Percentiles rank a stretch among this genome's conserved stretches.
phyloP scores from a whole-genome alignment of 768 basidiomycete species.

The Serendipita sp. region DNA sequence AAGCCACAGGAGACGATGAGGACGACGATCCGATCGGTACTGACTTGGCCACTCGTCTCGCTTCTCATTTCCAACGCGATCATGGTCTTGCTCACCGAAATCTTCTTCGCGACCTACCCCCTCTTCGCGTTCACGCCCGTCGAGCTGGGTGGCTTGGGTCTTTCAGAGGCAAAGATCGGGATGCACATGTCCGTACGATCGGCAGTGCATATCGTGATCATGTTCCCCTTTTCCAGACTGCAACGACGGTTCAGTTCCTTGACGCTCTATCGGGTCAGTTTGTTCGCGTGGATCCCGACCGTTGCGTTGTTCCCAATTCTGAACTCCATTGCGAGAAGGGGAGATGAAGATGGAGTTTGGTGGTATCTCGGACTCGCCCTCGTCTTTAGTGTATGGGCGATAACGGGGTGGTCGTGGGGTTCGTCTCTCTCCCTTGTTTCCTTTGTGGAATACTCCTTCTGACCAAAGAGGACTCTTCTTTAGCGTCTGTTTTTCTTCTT shows the following conservation, averaged over 20 bases:
- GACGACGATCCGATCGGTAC: background rate
- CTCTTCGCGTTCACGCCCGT: slow-evolving; percentile 27
- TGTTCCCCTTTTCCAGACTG: background rate
- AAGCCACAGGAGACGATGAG: background rate
- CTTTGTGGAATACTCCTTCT: background rate
- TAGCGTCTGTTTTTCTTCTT: background rate
- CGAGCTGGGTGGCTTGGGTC: slow-evolving; percentile 25
- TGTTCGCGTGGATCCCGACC: background rate
- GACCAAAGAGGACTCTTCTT: background rate
- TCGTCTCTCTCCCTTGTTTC: background rate
- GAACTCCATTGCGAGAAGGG: background rate
- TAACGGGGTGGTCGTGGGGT: background rate
- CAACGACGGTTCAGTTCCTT: background rate
- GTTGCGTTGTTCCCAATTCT: background rate
- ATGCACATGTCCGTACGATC: slow-evolving; percentile 7
- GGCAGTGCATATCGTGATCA: background rate
- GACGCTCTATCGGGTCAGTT: background rate
- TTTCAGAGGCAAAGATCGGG: slow-evolving; percentile 26
- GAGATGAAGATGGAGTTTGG: background rate
- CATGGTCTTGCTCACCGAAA: background rate
- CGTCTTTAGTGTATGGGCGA: background rate
- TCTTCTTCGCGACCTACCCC: slow-evolving; percentile 19
- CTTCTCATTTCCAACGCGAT: background rate
- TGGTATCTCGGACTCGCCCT: background rate
- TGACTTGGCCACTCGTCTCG: background rate